These are phyloP conservation scores for Blepharisma japonicum DNA, from an alignment of 73 alveolate species.

Conservation along the genomic window DNA sequence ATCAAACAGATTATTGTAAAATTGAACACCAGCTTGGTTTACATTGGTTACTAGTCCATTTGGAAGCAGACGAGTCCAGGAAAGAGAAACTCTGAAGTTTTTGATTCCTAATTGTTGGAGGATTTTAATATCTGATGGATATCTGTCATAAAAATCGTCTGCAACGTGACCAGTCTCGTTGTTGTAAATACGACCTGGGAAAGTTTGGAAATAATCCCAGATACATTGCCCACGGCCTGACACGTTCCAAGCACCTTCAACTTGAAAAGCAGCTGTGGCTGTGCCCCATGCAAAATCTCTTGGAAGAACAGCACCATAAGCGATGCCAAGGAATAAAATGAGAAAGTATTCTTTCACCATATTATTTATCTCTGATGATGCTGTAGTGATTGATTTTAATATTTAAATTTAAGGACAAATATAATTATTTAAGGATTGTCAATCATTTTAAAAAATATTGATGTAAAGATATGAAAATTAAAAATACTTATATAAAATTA, in stretches of 20 bases:
- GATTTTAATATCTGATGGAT: conserved; percentile 47
- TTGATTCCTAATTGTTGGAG: conserved; percentile 51
- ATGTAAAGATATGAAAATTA: no score
- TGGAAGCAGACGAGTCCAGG: conserved; percentile 54
- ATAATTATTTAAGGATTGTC: no score
- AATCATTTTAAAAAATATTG: no score
- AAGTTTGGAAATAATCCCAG: conserved; percentile 54
- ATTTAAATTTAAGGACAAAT: no score
- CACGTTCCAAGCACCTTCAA: conserved; percentile 45
- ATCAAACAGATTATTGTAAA: conserved; percentile 29
- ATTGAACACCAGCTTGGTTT: conserved; percentile 43
- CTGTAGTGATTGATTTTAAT: no score
- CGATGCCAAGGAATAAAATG: not conserved
- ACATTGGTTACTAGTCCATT: conserved; percentile 28
- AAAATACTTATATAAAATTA: no score
- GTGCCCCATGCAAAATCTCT: conserved; percentile 55
- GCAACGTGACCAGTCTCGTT: conserved; percentile 60
- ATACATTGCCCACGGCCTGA: conserved; percentile 40
- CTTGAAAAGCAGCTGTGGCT: conserved; percentile 75
- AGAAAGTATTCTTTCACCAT: not conserved
- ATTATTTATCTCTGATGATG: no score
- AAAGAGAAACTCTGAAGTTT: conserved; percentile 39
- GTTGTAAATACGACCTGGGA: conserved; percentile 46
- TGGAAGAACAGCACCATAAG: conserved; percentile 27
- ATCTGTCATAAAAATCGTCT: conserved; percentile 62